A percentile compares a stretch with the other conserved stretches of the same genome.
Conservation (phyloP, 768 basidiomycete genomes). For the Saitozyma podzolica region DNA sequence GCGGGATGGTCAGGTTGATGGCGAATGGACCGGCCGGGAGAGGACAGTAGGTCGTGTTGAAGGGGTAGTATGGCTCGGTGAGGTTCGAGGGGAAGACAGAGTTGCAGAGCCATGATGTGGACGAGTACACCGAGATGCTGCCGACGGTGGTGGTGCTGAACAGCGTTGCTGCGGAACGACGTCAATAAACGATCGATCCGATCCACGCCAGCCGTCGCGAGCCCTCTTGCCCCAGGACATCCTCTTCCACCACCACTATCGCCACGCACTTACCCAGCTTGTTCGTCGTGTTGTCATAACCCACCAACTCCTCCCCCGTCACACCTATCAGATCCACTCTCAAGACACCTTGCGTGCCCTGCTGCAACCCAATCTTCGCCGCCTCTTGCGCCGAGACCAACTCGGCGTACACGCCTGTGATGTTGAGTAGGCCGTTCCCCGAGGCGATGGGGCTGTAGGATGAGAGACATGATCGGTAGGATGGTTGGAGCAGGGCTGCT, state of each 20-base stretch:
- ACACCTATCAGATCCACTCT: slow-evolving; percentile 61
- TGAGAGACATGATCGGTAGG: slow-evolving; percentile 36
- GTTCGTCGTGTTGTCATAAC: slow-evolving; percentile 62
- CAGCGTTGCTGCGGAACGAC: slow-evolving; percentile 65
- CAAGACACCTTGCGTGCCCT: slow-evolving; percentile 40
- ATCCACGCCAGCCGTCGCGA: not conserved
- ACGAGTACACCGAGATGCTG: slow-evolving; percentile 70
- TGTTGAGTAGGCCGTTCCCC: slow-evolving; percentile 56
- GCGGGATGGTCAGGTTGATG: slow-evolving; percentile 68
- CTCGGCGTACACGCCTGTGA: slow-evolving; percentile 57
- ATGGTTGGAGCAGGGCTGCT: slow-evolving; percentile 25
- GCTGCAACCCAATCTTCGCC: slow-evolving; percentile 29
- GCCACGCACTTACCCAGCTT: slow-evolving; percentile 66
- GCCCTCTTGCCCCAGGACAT: slow-evolving; percentile 2
- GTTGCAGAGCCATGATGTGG: slow-evolving; percentile 73
- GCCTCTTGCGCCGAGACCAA: slow-evolving; percentile 35
- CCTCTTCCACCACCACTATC: not conserved
- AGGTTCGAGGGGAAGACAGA: slow-evolving; percentile 77
- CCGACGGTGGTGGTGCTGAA: slow-evolving; percentile 80
- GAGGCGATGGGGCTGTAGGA: slow-evolving; percentile 21
- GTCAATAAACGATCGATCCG: not conserved
- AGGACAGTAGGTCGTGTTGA: slow-evolving; percentile 66
- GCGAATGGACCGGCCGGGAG: slow-evolving; percentile 76
- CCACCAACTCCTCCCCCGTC: slow-evolving; percentile 63
- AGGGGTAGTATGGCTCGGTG: slow-evolving; percentile 52